These are phyloP conservation scores for Tetrastigma voinierianum DNA, from an alignment of 164 flowering plant species.

Conservation along the genomic window DNA sequence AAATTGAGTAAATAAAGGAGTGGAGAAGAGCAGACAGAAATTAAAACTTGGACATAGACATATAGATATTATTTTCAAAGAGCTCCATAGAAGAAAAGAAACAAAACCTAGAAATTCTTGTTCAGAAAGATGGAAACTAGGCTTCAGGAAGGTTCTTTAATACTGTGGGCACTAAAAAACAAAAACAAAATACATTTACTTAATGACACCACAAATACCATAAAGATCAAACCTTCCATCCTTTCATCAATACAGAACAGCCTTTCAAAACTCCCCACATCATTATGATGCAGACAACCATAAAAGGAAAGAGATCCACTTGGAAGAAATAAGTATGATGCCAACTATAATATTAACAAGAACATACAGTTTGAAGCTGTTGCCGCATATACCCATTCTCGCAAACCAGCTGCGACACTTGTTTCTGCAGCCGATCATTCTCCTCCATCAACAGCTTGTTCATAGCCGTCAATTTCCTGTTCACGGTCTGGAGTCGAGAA, in stretches of 20 bases:
- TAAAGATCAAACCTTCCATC: background rate
- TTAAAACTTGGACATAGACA: too few species aligned
- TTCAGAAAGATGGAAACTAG: too few species aligned
- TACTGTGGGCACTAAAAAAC: background rate
- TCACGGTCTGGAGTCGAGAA: slow-evolving; percentile 71
- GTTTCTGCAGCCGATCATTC: slow-evolving; percentile 77
- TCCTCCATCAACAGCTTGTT: slow-evolving; percentile 87
- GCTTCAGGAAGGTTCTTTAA: too few species aligned
- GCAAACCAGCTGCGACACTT: slow-evolving; percentile 79
- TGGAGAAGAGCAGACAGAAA: too few species aligned
- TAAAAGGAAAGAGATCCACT: background rate
- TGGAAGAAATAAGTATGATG: background rate
- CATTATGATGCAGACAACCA: background rate
- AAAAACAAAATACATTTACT: background rate
- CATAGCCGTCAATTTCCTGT: slow-evolving; percentile 73
- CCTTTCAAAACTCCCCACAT: background rate
- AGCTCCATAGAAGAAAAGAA: background rate
- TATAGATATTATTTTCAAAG: too few species aligned
- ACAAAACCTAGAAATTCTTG: background rate
- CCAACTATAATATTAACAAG: slow-evolving; percentile 14
- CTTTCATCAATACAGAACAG: background rate
- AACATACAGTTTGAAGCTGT: slow-evolving; percentile 49
- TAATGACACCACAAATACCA: background rate
- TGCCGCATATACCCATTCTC: slow-evolving; percentile 77
- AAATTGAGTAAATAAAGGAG: too few species aligned